phyloP scores from a whole-genome alignment of 2,329 filamentous ascomycete genomes.

The Bipolaris bicolor region DNA sequence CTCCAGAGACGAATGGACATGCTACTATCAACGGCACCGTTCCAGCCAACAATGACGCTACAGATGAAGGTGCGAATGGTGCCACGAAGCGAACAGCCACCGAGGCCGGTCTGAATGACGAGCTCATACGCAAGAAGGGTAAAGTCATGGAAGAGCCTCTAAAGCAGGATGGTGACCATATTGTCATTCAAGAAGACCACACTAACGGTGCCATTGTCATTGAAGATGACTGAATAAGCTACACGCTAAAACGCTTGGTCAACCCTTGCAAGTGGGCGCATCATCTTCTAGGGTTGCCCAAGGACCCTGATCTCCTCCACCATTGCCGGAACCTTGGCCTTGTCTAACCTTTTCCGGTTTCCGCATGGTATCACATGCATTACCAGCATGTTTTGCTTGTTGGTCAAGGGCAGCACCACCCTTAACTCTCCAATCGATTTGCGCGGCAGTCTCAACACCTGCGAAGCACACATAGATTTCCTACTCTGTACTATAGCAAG shows the following conservation, averaged over 20 bases:
- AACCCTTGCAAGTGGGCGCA: neutral
- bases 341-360: neutral
- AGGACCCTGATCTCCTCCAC: neutral
- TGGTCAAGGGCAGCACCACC: neutral
- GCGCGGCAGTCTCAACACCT: neutral
- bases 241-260: neutral
- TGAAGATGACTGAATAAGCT: conserved; percentile 35
- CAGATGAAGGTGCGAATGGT: conserved; percentile 37
- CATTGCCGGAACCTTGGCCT: neutral
- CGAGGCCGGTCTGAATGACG: conserved; percentile 49
- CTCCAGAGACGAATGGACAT: conserved; percentile 38
- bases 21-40: conserved; percentile 22
- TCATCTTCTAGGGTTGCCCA: neutral
- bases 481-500: conserved; percentile 19
- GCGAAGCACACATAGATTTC: conserved; percentile 12
- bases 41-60: neutral
- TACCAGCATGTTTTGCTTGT: neutral
- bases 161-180: conserved; percentile 40
- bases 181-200: conserved; percentile 44
- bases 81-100: conserved; percentile 53
- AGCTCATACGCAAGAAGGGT: conserved; percentile 47
- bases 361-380: neutral
- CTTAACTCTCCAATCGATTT: neutral
- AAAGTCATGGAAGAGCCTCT: conserved; percentile 45
- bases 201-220: conserved; percentile 47